Conservation (phyloP, 257 asterid genomes). For the Fraxinus quadrangulata region DNA sequence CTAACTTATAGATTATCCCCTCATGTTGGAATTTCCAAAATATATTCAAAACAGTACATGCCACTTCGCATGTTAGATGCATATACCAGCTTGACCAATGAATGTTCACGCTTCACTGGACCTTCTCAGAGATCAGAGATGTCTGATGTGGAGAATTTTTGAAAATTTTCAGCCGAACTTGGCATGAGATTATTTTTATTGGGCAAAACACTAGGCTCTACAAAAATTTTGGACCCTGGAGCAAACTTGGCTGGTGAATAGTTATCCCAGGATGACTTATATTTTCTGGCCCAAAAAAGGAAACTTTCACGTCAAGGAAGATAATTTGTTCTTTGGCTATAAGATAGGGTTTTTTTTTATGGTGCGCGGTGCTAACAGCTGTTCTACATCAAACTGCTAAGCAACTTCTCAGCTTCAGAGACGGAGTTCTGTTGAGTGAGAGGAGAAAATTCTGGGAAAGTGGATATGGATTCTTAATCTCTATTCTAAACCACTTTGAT, state of each 20-base stretch:
- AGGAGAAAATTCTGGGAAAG: neutral
- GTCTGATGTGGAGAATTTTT: neutral
- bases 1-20: too few species aligned
- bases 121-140: too few species aligned
- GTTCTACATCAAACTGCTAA: neutral
- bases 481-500: neutral
- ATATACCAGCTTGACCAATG: neutral
- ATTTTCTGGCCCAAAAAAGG: neutral
- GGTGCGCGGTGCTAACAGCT: neutral
- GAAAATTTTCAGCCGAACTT: neutral
- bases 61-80: neutral
- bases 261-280: too few species aligned
- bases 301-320: neutral
- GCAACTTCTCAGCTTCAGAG: neutral
- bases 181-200: neutral
- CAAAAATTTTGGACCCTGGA: neutral
- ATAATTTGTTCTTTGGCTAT: neutral
- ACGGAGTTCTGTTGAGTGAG: neutral
- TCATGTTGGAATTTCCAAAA: neutral
- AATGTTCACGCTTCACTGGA: neutral
- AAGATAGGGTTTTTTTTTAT: neutral
- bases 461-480: neutral
- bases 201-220: neutral
- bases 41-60: neutral
- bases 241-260: neutral